These are phyloP conservation scores for Leucocoprinus leucothites DNA, from an alignment of 768 basidiomycete genomes.

Conservation along the genomic window DNA sequence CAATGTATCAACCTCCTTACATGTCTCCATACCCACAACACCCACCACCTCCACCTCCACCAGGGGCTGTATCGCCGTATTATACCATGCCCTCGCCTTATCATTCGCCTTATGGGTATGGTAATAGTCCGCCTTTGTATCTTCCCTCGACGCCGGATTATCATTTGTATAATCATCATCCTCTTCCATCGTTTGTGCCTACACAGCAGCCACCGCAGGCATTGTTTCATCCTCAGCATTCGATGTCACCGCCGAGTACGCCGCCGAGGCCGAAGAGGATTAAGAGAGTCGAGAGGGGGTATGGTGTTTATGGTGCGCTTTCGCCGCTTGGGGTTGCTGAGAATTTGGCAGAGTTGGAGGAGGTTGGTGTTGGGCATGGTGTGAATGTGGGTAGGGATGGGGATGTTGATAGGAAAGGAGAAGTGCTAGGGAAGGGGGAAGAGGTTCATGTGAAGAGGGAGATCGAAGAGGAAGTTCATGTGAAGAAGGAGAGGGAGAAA, in stretches of 20 bases:
- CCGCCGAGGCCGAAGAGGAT: not conserved
- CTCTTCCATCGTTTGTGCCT: not conserved
- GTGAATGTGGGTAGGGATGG: no score
- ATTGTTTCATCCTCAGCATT: no score
- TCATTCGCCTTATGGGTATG: slow-evolving; percentile 2
- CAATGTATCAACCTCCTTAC: no score
- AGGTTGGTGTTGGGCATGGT: not conserved
- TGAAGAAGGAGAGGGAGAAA: no score
- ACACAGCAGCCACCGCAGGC: no score
- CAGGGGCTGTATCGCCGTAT: not conserved
- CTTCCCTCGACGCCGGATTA: not conserved
- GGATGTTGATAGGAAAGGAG: no score
- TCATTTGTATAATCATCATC: not conserved
- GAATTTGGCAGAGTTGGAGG: not conserved
- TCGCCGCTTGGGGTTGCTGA: not conserved
- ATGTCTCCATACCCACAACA: no score
- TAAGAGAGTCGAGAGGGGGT: slow-evolving; percentile 5
- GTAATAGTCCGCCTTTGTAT: not conserved
- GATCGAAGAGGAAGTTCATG: no score
- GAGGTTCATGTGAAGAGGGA: not conserved
- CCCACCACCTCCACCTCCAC: not conserved
- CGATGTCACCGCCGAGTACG: not conserved
- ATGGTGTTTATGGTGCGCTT: not conserved
- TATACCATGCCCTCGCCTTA: slow-evolving; percentile 1
- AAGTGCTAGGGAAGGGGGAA: not conserved